Percentiles rank a stretch among this genome's conserved stretches.
These are phyloP conservation scores for Kondoa malvinella DNA, from an alignment of 768 basidiomycete genomes.

Conservation along the genomic window DNA sequence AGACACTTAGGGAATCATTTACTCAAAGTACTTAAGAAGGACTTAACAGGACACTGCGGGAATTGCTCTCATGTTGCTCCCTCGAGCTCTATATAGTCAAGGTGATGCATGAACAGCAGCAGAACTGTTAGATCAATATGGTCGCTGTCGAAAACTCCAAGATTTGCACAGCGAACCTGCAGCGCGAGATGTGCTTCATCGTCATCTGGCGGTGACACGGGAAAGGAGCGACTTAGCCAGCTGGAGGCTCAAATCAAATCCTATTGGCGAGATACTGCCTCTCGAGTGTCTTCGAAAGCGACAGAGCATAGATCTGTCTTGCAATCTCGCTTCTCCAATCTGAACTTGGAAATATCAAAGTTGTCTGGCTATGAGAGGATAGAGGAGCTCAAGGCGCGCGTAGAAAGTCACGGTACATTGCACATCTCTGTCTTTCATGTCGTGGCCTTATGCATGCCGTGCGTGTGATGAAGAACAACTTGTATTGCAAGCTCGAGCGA, in stretches of 20 bases:
- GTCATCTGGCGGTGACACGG: no score
- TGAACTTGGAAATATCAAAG: slow-evolving; percentile 22
- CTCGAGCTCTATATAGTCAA: no score
- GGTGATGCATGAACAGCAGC: no score
- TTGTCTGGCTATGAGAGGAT: slow-evolving; percentile 86
- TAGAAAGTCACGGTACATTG: slow-evolving; percentile 60
- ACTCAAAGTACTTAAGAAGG: no score
- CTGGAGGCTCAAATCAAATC: not conserved
- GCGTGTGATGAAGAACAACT: slow-evolving; percentile 44
- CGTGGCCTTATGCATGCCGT: not conserved
- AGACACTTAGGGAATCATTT: no score
- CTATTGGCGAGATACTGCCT: not conserved
- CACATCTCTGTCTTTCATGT: not conserved
- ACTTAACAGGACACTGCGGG: no score
- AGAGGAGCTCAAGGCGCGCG: slow-evolving; percentile 57
- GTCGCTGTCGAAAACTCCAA: no score
- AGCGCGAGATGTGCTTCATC: no score
- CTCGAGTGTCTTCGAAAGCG: not conserved
- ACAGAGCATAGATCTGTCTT: not conserved
- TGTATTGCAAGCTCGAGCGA: slow-evolving; percentile 50
- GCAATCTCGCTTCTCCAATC: not conserved
- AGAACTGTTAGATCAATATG: no score
- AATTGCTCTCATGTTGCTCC: no score
- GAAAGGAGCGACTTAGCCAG: not conserved
- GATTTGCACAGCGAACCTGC: no score